Base-by-base conservation (phyloP, 345 rosid species). In the Boechera divaricarpa region DNA sequence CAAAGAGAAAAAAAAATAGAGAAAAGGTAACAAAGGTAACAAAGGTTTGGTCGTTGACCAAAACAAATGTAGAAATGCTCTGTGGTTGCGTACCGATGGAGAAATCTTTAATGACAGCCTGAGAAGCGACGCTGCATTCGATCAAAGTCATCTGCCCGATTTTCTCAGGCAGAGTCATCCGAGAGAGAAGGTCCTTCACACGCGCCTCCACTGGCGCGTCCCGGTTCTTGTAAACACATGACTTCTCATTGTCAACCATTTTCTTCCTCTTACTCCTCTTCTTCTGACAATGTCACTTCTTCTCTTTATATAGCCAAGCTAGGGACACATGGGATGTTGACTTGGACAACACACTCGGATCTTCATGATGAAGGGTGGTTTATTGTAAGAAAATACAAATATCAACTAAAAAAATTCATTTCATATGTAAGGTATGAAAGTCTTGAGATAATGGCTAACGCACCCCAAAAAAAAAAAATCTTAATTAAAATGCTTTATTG, bases 121-220 rank as follows among this genome's bases (percentile, higher is more conserved):
- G 74, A 70, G 86, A 75, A 73, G 91, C 85, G 24, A 83, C 83
- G 29, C 54, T 6, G 42, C 97, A 89, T 73, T 88, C 94, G 57
- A 90, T 88, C 67, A 90, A 96, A 49, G 94, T 86, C 94, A 91
- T 90, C 82, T 91, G 98, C 6, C 93, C 93, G 55, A 94, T 64
- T 64, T 94, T 94, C 79, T 91, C 97, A 67, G 66, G 58, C 52
- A 90, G 59, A 41, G 85, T 94, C 98, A 94, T 91, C 62, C 90
- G 85, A 36, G 93, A 87, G 45, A 91, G 87, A 79, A 91, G 91
- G 83, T 94, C 96, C 35, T 82, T 71, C 55, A 91, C 74, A 36
- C 97, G 92, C 81, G 80, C 87, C 77, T 94, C 97, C 4, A 87
- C 76, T 8, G 88, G 85, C 49, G 85, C 89, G 51, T 75, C 31